Conservation (phyloP, 2,329 filamentous ascomycete genomes). For the Zymoseptoria ardabiliae region DNA sequence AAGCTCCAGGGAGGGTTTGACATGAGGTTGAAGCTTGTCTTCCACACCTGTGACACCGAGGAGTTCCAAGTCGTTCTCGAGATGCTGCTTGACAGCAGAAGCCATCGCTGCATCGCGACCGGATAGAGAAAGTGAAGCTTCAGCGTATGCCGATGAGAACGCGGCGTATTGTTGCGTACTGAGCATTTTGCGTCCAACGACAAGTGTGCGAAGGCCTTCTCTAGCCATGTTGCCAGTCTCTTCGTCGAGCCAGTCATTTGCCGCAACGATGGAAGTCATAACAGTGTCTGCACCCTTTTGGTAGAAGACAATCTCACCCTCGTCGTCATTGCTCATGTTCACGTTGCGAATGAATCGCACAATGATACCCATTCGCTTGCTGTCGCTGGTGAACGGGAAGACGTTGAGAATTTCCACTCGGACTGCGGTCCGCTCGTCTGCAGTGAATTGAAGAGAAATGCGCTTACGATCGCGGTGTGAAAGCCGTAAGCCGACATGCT, state of each 20-base stretch:
- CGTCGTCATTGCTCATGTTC: conserved; percentile 42
- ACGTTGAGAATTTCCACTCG: conserved; percentile 84
- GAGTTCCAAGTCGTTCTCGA: conserved; percentile 84
- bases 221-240: conserved; percentile 99
- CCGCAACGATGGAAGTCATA: conserved; percentile 89
- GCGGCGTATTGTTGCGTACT: conserved; percentile 71
- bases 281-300: conserved; percentile 98
- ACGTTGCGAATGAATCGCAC: conserved; percentile 64
- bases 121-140: conserved; percentile 72
- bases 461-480: conserved; percentile 77
- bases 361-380: conserved; percentile 96
- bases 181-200: conserved; percentile 85
- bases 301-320: conserved; percentile 92
- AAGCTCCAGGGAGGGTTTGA: conserved; percentile 90
- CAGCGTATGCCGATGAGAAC: conserved; percentile 66
- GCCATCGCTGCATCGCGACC: conserved; percentile 78
- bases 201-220: conserved; percentile 86
- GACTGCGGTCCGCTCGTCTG: conserved; percentile 67
- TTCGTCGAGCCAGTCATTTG: conserved; percentile 98
- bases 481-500: conserved; percentile 80
- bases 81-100: conserved; percentile 66
- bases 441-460: conserved; percentile 73
- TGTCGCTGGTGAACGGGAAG: conserved; percentile 96
- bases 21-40: conserved; percentile 90
- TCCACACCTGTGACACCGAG: conserved; percentile 97